These are phyloP conservation scores for Hypoxylon trugodes DNA, from an alignment of 495 filamentous ascomycete genomes.

Conservation along the genomic window DNA sequence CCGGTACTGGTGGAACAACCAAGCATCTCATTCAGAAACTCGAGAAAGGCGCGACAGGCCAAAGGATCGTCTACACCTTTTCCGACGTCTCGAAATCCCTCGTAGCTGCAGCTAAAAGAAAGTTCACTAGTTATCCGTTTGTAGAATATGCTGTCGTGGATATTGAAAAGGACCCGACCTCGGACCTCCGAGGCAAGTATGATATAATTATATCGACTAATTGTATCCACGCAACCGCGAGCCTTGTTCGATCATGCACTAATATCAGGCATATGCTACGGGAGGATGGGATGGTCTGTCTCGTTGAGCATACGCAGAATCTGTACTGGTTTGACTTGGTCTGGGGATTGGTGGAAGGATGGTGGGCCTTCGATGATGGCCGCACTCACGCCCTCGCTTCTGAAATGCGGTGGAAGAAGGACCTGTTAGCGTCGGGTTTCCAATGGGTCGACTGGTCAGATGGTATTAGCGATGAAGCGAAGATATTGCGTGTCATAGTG, in stretches of 20 bases:
- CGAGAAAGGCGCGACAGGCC: conserved; percentile 15
- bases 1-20: conserved; percentile 32
- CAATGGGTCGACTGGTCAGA: conserved; percentile 57
- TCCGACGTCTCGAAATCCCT: conserved; percentile 52
- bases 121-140: conserved; percentile 37
- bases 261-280: conserved; percentile 50
- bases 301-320: conserved; percentile 56
- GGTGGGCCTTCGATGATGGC: conserved; percentile 62
- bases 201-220: conserved; percentile 53
- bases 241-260: conserved; percentile 36
- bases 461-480: conserved; percentile 44
- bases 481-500: conserved; percentile 43
- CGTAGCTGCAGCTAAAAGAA: conserved; percentile 50
- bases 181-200: conserved; percentile 31
- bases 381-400: conserved; percentile 53
- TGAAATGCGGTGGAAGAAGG: conserved; percentile 47
- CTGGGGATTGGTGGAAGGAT: conserved; percentile 61
- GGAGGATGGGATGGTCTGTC: conserved; percentile 51
- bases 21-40: conserved; percentile 22
- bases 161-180: conserved; percentile 44
- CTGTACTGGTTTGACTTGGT: conserved; percentile 57
- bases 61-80: conserved; percentile 50
- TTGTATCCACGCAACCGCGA: conserved; percentile 55
- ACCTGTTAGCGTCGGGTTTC: conserved; percentile 54
- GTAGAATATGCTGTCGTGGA: conserved; percentile 47